Percentiles rank a stretch among this genome's conserved stretches.
phyloP scores from a whole-genome alignment of 2,329 filamentous ascomycete species.

The Epichloe elymi region DNA sequence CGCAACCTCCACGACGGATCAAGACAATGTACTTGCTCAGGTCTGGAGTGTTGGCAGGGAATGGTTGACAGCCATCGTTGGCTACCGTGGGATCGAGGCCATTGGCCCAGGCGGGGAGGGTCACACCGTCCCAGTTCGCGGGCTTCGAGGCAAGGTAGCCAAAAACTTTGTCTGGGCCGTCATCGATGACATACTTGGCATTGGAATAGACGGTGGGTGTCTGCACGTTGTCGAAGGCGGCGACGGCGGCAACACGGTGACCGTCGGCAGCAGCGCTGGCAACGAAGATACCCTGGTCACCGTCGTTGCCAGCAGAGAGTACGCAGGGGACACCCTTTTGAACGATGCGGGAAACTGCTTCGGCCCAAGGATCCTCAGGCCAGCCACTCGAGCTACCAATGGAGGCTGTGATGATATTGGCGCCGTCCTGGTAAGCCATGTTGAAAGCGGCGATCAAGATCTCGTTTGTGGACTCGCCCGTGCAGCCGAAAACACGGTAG shows the following conservation, averaged over 20 bases:
- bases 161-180: conserved; percentile 22
- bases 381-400: conserved; percentile 39
- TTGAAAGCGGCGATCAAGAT: conserved; percentile 46
- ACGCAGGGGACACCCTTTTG: conserved; percentile 39
- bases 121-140: conserved; percentile 29
- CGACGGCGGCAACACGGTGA: conserved; percentile 33
- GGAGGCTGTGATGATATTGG: conserved; percentile 42
- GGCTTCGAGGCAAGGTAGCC: conserved; percentile 30
- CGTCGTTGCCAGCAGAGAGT: conserved; percentile 39
- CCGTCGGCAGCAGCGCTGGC: conserved; percentile 35
- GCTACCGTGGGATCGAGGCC: conserved; percentile 34
- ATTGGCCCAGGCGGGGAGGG: conserved; percentile 35
- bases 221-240: conserved; percentile 34
- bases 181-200: conserved; percentile 28
- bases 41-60: conserved; percentile 41
- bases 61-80: conserved; percentile 37
- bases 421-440: conserved; percentile 46
- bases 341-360: conserved; percentile 37
- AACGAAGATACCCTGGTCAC: conserved; percentile 33
- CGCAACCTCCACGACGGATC: conserved; percentile 44
- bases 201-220: conserved; percentile 29
- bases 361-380: conserved; percentile 37
- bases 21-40: conserved; percentile 45
- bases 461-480: conserved; percentile 36
- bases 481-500: conserved; percentile 45